Evolutionary conservation across 768 basidiomycete genomes (phyloP).

Genomic region (Gymnopilus dilepis): DNA sequence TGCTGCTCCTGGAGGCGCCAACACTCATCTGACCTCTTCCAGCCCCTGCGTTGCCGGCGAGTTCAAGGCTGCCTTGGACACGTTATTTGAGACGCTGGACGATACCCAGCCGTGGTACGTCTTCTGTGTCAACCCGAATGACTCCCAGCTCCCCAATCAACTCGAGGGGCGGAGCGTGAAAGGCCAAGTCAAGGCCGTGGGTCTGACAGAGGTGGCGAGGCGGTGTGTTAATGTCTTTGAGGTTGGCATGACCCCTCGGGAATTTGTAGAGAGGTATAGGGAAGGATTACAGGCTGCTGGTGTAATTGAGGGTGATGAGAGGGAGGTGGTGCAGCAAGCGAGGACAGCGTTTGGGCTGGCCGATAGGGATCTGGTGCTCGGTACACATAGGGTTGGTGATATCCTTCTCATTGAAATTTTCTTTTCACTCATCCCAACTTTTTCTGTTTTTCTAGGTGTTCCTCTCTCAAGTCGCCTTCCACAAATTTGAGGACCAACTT

Average conservation of each 20-base stretch:
- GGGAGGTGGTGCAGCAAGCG: slow-evolving; percentile 65
- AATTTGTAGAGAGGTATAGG: slow-evolving; percentile 85
- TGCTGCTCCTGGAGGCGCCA: slow-evolving; percentile 25
- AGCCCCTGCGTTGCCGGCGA: slow-evolving; percentile 85
- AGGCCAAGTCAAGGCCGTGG: slow-evolving; percentile 85
- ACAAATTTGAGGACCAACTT: slow-evolving; percentile 85
- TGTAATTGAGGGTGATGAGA: slow-evolving; percentile 62
- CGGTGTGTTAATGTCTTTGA: slow-evolving; percentile 73
- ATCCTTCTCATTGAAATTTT: neutral
- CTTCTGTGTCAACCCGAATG: slow-evolving; percentile 94
- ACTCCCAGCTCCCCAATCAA: slow-evolving; percentile 93
- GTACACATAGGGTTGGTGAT: slow-evolving; percentile 76
- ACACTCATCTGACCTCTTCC: slow-evolving; percentile 29
- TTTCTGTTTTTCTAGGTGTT: slow-evolving; percentile 72
- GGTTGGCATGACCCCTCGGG: slow-evolving; percentile 83
- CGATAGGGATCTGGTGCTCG: slow-evolving; percentile 80
- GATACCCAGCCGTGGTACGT: slow-evolving; percentile 93
- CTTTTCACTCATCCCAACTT: slow-evolving; percentile 4
- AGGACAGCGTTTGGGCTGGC: slow-evolving; percentile 58
- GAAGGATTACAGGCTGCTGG: slow-evolving; percentile 64
- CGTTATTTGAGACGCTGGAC: slow-evolving; percentile 84
- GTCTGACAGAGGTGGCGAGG: slow-evolving; percentile 78
- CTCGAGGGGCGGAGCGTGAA: slow-evolving; percentile 91
- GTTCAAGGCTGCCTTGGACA: slow-evolving; percentile 84
- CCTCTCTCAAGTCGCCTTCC: slow-evolving; percentile 86